Percentiles rank a stretch among this genome's conserved stretches.
phyloP scores from a whole-genome alignment of 2,329 filamentous ascomycete genomes.

The Penicillium sp. region DNA sequence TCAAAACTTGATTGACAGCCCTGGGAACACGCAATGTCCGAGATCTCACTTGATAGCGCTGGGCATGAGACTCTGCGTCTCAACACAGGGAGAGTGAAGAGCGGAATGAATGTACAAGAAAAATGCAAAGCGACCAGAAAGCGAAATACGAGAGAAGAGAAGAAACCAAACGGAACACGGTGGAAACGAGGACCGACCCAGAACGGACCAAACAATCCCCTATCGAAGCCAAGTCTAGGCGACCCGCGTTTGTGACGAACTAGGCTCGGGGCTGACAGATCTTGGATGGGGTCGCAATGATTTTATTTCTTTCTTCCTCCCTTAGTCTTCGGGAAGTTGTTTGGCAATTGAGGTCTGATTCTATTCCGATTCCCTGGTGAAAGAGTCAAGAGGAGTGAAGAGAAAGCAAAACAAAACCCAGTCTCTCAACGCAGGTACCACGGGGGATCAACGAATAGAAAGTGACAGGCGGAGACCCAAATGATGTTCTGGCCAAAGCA shows the following conservation, averaged over 20 bases:
- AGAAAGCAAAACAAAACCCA: not conserved
- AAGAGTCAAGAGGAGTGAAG: not conserved
- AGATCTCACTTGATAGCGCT: not conserved
- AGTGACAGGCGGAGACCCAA: constrained; percentile 12
- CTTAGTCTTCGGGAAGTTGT: not conserved
- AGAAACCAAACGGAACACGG: constrained; percentile 17
- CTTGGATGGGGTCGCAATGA: not conserved
- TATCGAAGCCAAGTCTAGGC: constrained; percentile 25
- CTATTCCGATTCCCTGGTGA: too few relatives aligned
- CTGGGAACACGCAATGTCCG: not conserved
- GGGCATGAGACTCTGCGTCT: constrained; percentile 4
- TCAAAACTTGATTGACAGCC: constrained; percentile 7
- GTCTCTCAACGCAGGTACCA: constrained; percentile 6
- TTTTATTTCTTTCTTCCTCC: not conserved
- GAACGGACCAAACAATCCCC: constrained; percentile 21
- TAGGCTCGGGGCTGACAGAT: constrained; percentile 6
- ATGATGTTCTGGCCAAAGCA: constrained; percentile 16
- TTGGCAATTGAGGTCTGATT: too few relatives aligned
- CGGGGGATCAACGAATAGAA: constrained; percentile 14
- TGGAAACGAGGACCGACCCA: constrained; percentile 20
- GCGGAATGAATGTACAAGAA: not conserved
- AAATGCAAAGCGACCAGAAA: constrained; percentile 3
- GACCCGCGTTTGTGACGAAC: constrained; percentile 25
- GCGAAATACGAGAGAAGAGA: not conserved
- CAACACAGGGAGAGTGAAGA: not conserved